Percentiles rank a stretch among this genome's conserved stretches.
phyloP scores from a whole-genome alignment of 2,329 filamentous ascomycete genomes.

The Truncatella angustata region DNA sequence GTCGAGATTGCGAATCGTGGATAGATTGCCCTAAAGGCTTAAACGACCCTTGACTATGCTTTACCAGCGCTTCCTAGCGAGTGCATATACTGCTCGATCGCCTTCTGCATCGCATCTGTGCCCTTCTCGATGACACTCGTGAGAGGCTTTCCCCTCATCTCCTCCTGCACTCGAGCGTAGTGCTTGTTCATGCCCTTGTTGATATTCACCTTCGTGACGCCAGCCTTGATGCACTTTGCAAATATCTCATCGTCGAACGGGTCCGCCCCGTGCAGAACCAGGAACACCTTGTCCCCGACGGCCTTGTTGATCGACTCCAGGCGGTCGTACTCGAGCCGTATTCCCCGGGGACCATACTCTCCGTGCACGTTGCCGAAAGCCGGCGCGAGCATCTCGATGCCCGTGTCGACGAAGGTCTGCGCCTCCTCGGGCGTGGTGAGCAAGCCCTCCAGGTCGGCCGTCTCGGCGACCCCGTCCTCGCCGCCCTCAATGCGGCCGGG shows the following conservation, averaged over 20 bases:
- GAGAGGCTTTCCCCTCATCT: conserved; percentile 44
- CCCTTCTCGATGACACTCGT: conserved; percentile 47
- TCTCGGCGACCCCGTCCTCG: conserved; percentile 66
- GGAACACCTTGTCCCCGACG: conserved; percentile 42
- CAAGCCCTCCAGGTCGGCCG: conserved; percentile 33
- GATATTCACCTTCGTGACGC: conserved; percentile 49
- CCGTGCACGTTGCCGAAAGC: conserved; percentile 71
- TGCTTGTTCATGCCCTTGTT: conserved; percentile 52
- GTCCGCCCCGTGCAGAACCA: conserved; percentile 48
- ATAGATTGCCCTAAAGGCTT: too few species aligned
- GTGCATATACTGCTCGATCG: conserved; percentile 45
- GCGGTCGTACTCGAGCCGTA: conserved; percentile 34
- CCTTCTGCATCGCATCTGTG: conserved; percentile 45
- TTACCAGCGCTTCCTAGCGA: conserved; percentile 45
- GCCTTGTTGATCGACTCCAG: conserved; percentile 34
- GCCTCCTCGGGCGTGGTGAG: conserved; percentile 62
- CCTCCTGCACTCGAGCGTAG: conserved; percentile 41
- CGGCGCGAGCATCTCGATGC: conserved; percentile 67
- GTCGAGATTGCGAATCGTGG: too few species aligned
- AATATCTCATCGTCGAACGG: conserved; percentile 46
- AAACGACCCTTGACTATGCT: conserved; percentile 27
- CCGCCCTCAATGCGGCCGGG: conserved; percentile 65
- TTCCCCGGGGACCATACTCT: conserved; percentile 53
- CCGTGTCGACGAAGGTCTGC: conserved; percentile 61
- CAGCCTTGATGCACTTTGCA: conserved; percentile 40